Conservation (phyloP, 768 basidiomycete species). For the Mycena pura region DNA sequence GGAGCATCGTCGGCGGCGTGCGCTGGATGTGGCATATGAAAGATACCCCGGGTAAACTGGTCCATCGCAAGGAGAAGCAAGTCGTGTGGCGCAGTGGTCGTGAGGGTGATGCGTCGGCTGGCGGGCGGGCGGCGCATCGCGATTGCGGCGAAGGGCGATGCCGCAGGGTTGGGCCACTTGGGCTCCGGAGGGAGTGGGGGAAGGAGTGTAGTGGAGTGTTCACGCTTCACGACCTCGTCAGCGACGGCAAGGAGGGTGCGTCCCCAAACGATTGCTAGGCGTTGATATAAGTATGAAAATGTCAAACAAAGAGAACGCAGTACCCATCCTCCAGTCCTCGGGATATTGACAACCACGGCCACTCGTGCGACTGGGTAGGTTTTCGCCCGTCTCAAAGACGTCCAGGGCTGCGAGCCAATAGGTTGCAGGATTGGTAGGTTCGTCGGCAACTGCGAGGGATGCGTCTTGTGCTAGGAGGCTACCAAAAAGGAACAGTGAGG, state of each 20-base stretch:
- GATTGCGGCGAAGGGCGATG: conserved; percentile 60
- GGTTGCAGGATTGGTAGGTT: conserved; percentile 55
- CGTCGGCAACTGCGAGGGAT: conserved; percentile 57
- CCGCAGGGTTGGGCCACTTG: conserved; percentile 49
- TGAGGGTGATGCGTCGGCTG: conserved; percentile 54
- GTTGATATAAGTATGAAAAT: too few relatives aligned
- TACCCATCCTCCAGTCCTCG: conserved; percentile 76
- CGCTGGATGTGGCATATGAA: conserved; percentile 71
- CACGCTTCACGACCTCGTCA: conserved; percentile 49
- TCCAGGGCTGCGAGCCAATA: conserved; percentile 78
- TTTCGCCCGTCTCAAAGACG: conserved; percentile 74
- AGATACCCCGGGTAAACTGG: conserved; percentile 72
- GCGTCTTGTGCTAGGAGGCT: conserved; percentile 62
- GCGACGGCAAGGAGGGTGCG: conserved; percentile 68
- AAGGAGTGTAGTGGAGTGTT: not conserved
- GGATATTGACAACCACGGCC: conserved; percentile 38
- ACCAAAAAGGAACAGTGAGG: conserved; percentile 68
- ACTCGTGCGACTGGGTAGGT: conserved; percentile 54
- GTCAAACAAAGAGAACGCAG: too few relatives aligned
- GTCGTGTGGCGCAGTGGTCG: conserved; percentile 51
- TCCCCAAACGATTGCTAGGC: conserved; percentile 71
- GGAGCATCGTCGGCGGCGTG: conserved; percentile 17
- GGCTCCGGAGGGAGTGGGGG: conserved; percentile 40
- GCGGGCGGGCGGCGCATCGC: conserved; percentile 55
- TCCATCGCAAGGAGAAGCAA: conserved; percentile 69